A percentile compares a stretch with the other conserved stretches of the same genome.
These are phyloP conservation scores for Peronosclerospora sorghi DNA, from an alignment of 352 stramenopile species.

Conservation along the genomic window DNA sequence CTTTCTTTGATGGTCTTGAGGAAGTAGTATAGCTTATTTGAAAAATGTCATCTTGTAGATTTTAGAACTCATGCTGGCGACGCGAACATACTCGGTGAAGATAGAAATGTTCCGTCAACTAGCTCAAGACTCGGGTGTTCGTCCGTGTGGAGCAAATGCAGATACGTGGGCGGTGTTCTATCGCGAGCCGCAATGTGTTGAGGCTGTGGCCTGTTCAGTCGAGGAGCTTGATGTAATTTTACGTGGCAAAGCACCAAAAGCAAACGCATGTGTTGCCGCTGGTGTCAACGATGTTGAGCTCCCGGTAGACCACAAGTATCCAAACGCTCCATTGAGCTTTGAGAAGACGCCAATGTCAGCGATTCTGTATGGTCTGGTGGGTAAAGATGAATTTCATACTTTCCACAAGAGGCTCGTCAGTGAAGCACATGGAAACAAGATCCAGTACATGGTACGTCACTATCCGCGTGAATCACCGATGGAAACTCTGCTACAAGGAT, in stretches of 20 bases:
- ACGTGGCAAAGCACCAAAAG: conserved; percentile 13
- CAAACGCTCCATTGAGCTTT: conserved; percentile 18
- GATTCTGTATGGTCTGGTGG: conserved; percentile 81
- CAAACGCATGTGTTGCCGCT: conserved; percentile 37
- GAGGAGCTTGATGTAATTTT: conserved; percentile 33
- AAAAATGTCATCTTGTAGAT: too few species aligned
- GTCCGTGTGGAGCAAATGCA: conserved; percentile 34
- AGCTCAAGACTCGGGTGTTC: conserved; percentile 54
- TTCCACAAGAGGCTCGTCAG: conserved; percentile 61
- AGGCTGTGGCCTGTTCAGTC: conserved; percentile 48
- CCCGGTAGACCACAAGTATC: conserved; percentile 64
- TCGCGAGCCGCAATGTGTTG: conserved; percentile 43
- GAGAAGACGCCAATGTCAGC: conserved; percentile 26
- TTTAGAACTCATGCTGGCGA: conserved; percentile 65
- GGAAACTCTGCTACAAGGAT: conserved; percentile 83
- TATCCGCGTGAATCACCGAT: conserved; percentile 51
- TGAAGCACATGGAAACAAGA: conserved; percentile 37
- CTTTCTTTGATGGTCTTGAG: background rate
- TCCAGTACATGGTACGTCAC: conserved; percentile 82
- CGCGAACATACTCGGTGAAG: conserved; percentile 66
- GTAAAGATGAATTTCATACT: conserved; percentile 44
- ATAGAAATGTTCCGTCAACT: conserved; percentile 80
- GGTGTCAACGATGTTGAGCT: conserved; percentile 62
- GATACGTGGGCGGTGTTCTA: conserved; percentile 72
- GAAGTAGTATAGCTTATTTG: too few species aligned